phyloP scores from a whole-genome alignment of 2,329 filamentous ascomycete species.

The Beauveria sp. region DNA sequence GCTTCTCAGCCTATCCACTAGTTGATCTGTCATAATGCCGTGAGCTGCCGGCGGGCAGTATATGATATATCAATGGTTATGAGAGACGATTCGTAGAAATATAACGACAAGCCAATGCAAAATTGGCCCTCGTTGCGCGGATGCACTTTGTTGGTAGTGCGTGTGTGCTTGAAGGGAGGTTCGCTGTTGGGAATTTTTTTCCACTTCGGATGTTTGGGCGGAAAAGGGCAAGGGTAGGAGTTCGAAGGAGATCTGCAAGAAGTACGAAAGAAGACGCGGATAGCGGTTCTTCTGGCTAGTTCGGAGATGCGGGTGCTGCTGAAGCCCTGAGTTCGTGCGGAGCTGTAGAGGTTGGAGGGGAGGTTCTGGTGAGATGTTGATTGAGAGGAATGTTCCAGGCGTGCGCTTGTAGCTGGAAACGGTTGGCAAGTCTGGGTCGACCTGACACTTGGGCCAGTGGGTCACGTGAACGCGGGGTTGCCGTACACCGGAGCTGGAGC shows the following conservation, averaged over 20 bases:
- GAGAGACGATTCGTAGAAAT: constrained; percentile 10
- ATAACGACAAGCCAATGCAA: constrained; percentile 14
- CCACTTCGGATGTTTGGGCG: background rate
- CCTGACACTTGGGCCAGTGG: background rate
- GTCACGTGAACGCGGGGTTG: constrained; percentile 30
- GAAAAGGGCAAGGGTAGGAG: background rate
- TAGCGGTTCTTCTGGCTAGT: background rate
- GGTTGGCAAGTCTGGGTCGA: background rate
- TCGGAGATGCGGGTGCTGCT: background rate
- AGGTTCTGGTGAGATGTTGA: constrained; percentile 8
- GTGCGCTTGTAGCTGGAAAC: background rate
- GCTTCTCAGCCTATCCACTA: constrained; percentile 37
- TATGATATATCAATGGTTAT: constrained; percentile 11
- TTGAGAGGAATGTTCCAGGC: constrained; percentile 11
- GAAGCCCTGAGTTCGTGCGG: constrained; percentile 6
- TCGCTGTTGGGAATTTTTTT: constrained; percentile 9
- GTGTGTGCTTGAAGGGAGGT: background rate
- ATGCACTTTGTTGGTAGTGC: constrained; percentile 9
- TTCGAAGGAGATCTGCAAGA: background rate
- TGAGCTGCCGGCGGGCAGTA: constrained; percentile 21
- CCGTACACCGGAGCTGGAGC: background rate
- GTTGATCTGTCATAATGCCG: constrained; percentile 36
- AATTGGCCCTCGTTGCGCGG: constrained; percentile 9
- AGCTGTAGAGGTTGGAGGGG: background rate
- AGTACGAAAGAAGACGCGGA: background rate